phyloP scores from a whole-genome alignment of 1,284 basidiomycete species.

The Pascua guehoae region DNA sequence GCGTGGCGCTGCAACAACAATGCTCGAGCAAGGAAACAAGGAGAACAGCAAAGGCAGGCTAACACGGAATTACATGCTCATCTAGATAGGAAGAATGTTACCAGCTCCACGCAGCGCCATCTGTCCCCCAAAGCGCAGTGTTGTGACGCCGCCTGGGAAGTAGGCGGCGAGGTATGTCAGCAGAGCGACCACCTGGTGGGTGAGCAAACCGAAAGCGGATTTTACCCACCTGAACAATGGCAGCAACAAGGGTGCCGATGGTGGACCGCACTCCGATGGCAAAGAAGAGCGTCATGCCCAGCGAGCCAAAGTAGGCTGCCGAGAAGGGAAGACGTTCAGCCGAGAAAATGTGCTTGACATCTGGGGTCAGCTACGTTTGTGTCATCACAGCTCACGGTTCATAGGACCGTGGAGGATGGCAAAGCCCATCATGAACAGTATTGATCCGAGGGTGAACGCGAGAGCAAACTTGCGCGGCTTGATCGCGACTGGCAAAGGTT shows the following conservation, averaged over 20 bases:
- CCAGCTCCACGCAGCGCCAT: slow-evolving; percentile 76
- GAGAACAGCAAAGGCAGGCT: background rate
- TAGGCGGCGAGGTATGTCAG: slow-evolving; percentile 83
- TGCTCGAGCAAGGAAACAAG: slow-evolving; percentile 1
- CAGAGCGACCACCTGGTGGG: slow-evolving; percentile 65
- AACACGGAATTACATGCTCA: no score
- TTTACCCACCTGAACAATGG: slow-evolving; percentile 63
- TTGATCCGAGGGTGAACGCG: slow-evolving; percentile 63
- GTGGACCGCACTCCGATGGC: slow-evolving; percentile 76
- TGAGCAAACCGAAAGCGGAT: background rate
- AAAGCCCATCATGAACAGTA: slow-evolving; percentile 38
- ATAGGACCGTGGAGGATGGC: slow-evolving; percentile 57
- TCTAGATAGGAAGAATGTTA: slow-evolving; percentile 67
- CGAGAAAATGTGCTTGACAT: slow-evolving; percentile 81
- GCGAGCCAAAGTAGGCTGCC: slow-evolving; percentile 70
- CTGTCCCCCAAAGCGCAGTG: slow-evolving; percentile 74
- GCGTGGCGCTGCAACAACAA: background rate
- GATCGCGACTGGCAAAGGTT: slow-evolving; percentile 56
- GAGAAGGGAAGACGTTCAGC: slow-evolving; percentile 86
- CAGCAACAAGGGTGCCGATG: slow-evolving; percentile 74
- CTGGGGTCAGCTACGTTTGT: slow-evolving; percentile 38
- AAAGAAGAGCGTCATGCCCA: slow-evolving; percentile 82
- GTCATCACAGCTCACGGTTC: slow-evolving; percentile 36
- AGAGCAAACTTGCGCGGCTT: slow-evolving; percentile 85
- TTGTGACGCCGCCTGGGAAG: slow-evolving; percentile 72